These are phyloP conservation scores for Incumbomyces lentus DNA, from an alignment of 2,329 filamentous ascomycete species.

Conservation along the genomic window DNA sequence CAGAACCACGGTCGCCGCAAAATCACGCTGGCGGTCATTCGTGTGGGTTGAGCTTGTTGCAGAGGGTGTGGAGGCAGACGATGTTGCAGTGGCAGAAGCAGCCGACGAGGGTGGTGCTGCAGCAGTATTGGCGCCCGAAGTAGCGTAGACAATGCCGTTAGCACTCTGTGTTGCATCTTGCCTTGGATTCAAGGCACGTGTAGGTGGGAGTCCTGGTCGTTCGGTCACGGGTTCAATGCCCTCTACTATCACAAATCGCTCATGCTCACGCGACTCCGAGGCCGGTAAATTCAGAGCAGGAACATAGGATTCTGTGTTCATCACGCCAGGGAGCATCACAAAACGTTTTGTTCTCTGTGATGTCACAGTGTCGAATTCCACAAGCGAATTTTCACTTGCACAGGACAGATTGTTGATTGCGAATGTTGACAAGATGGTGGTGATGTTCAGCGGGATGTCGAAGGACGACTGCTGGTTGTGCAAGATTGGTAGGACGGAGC, in stretches of 20 bases:
- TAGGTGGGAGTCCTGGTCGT: background rate
- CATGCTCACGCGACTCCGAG: background rate
- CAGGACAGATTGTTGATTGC: constrained; percentile 68
- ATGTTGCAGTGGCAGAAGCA: constrained; percentile 20
- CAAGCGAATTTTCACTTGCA: constrained; percentile 71
- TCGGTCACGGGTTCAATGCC: background rate
- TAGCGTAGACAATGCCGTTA: constrained; percentile 6
- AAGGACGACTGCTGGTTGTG: constrained; percentile 56
- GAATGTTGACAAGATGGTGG: constrained; percentile 63
- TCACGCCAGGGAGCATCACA: constrained; percentile 16
- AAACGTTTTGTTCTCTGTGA: constrained; percentile 22
- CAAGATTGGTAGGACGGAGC: constrained; percentile 66
- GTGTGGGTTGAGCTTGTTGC: constrained; percentile 15
- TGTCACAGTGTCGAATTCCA: constrained; percentile 52
- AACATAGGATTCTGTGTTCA: constrained; percentile 6
- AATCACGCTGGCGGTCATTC: constrained; percentile 8
- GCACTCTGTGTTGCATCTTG: constrained; percentile 5
- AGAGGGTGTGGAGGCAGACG: constrained; percentile 11
- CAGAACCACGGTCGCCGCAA: constrained; percentile 18
- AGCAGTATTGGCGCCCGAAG: background rate
- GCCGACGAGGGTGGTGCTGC: background rate
- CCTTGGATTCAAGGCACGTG: constrained; percentile 6
- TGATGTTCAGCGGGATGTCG: constrained; percentile 61
- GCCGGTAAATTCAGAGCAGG: constrained; percentile 7
- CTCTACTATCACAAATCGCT: background rate